Conservation (phyloP, 805 yeast species). For the Clavispora asparagi region DNA sequence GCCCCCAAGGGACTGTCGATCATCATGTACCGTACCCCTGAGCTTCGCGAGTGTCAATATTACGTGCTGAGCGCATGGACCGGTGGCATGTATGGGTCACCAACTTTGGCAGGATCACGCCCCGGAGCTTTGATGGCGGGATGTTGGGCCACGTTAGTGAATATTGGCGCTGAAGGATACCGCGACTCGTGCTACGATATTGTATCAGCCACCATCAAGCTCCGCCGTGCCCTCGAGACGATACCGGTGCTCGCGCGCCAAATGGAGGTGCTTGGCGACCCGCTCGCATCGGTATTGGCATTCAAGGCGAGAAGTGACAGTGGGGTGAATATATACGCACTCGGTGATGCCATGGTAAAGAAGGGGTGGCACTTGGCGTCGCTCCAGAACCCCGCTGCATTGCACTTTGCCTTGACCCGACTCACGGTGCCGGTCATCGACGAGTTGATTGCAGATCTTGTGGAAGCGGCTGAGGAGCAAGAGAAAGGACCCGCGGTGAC, state of each 20-base stretch:
- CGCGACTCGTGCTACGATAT: constrained; percentile 60
- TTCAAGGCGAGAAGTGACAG: constrained; percentile 46
- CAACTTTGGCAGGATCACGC: constrained; percentile 93
- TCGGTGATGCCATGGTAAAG: constrained; percentile 64
- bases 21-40: constrained; percentile 74
- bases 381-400: constrained; percentile 83
- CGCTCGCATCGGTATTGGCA: constrained; percentile 74
- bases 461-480: constrained; percentile 39
- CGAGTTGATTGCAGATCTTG: constrained; percentile 51
- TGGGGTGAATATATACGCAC: constrained; percentile 62
- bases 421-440: constrained; percentile 60
- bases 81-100: constrained; percentile 95
- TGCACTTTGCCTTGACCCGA: constrained; percentile 84
- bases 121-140: constrained; percentile 98
- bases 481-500: constrained; percentile 15
- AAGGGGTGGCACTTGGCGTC: constrained; percentile 89
- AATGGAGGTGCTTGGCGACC: constrained; percentile 77
- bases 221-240: constrained; percentile 44
- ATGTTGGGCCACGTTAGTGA: constrained; percentile 91
- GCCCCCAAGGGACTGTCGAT: constrained; percentile 96
- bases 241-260: constrained; percentile 44
- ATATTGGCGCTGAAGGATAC: constrained; percentile 83
- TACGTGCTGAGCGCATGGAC: constrained; percentile 81
- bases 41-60: constrained; percentile 76
- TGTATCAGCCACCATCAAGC: constrained; percentile 54